A percentile compares a stretch with the other conserved stretches of the same genome.
phyloP scores from a whole-genome alignment of 2,329 filamentous ascomycete species.

The Chaetomium sp. region DNA sequence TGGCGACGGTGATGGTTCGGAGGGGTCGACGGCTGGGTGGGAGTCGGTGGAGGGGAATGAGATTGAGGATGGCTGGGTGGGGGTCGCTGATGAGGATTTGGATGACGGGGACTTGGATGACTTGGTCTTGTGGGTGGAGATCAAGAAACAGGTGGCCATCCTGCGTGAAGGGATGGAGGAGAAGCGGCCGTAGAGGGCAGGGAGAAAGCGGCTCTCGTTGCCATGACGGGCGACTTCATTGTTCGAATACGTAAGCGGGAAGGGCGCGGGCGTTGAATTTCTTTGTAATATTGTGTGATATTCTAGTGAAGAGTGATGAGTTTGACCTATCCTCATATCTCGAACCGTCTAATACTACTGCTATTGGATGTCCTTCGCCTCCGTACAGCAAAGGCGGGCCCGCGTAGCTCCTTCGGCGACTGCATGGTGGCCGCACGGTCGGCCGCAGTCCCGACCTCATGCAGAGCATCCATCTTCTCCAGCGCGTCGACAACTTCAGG shows the following conservation, averaged over 20 bases:
- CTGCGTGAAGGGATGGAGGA: slow-evolving; percentile 61
- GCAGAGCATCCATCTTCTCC: slow-evolving; percentile 33
- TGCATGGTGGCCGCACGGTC: slow-evolving; percentile 7
- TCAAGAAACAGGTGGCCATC: slow-evolving; percentile 64
- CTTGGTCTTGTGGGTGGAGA: slow-evolving; percentile 60
- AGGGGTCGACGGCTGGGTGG: slow-evolving; percentile 11
- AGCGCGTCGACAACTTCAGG: slow-evolving; percentile 33
- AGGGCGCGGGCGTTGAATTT: not conserved
- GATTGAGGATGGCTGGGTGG: slow-evolving; percentile 37
- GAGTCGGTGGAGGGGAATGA: slow-evolving; percentile 21
- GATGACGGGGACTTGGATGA: slow-evolving; percentile 48
- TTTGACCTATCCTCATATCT: slow-evolving; percentile 9
- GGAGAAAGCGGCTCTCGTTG: not conserved
- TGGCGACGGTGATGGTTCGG: slow-evolving; percentile 4
- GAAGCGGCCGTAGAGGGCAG: not conserved
- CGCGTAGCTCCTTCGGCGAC: slow-evolving; percentile 21
- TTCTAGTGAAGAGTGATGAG: not conserved
- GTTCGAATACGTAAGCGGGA: not conserved
- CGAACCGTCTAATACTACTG: slow-evolving; percentile 26
- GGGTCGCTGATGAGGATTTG: slow-evolving; percentile 34
- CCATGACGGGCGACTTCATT: not conserved
- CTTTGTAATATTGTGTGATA: not conserved
- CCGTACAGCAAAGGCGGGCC: slow-evolving; percentile 14
- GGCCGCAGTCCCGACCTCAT: slow-evolving; percentile 12
- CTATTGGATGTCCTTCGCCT: slow-evolving; percentile 25